phyloP scores from a whole-genome alignment of 768 basidiomycete species.

The Mycena belliarum region DNA sequence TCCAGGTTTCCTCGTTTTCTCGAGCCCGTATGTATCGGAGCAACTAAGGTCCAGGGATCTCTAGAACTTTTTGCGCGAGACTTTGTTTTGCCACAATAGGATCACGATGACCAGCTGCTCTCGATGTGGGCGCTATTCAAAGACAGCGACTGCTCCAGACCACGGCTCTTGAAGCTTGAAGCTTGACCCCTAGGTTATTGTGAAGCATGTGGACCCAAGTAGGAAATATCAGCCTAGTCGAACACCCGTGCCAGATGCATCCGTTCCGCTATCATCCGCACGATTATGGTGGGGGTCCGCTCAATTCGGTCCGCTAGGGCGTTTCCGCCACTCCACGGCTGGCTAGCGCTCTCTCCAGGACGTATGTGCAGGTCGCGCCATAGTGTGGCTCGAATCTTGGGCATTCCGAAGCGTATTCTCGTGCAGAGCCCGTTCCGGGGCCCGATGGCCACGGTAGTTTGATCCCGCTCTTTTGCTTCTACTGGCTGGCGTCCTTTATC shows the following conservation, averaged over 20 bases:
- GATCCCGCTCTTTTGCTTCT: background rate
- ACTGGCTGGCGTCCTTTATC: background rate
- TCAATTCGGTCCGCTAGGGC: background rate
- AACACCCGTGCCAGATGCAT: background rate
- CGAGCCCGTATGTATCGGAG: too few species aligned
- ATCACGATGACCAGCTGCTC: too few species aligned
- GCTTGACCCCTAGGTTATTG: background rate
- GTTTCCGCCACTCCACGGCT: background rate
- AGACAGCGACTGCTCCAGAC: too few species aligned
- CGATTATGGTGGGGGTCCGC: slow-evolving; percentile 1
- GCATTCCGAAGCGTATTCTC: background rate
- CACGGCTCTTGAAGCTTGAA: too few species aligned
- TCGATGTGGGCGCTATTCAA: too few species aligned
- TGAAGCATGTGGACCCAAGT: background rate
- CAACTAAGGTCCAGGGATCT: too few species aligned
- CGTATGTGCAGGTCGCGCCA: background rate
- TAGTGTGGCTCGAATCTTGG: background rate
- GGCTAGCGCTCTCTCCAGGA: background rate
- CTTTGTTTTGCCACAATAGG: too few species aligned
- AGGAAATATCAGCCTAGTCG: background rate
- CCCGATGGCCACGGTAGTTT: slow-evolving; percentile 4
- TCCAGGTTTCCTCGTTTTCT: too few species aligned
- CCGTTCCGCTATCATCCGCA: slow-evolving; percentile 4
- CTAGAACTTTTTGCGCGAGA: too few species aligned
- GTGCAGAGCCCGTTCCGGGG: background rate